Conservation (phyloP, 2,329 filamentous ascomycete species). For the Fusarium solani-melongenae region DNA sequence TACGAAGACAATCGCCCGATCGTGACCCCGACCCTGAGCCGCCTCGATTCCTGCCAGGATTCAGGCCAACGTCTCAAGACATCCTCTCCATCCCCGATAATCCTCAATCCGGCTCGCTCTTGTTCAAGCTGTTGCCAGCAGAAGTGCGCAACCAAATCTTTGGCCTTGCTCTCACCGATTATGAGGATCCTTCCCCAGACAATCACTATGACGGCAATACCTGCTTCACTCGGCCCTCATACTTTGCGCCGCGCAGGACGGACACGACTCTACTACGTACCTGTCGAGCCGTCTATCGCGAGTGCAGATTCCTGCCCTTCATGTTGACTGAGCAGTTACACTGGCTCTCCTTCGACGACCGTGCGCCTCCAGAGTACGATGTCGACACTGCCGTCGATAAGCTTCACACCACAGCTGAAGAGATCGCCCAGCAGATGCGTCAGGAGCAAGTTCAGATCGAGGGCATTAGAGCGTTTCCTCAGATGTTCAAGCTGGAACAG, state of each 20-base stretch:
- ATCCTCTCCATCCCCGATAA: background rate
- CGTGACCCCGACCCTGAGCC: background rate
- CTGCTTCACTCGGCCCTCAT: constrained; percentile 55
- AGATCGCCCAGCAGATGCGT: constrained; percentile 36
- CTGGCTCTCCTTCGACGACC: constrained; percentile 48
- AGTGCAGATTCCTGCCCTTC: constrained; percentile 57
- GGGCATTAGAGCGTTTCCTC: constrained; percentile 54
- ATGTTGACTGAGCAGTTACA: constrained; percentile 52
- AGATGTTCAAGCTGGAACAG: constrained; percentile 53
- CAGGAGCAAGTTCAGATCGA: constrained; percentile 42
- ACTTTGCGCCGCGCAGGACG: constrained; percentile 50
- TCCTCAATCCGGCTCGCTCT: constrained; percentile 33
- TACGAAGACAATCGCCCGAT: background rate
- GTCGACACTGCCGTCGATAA: background rate
- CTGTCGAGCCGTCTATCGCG: constrained; percentile 55
- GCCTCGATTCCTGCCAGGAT: background rate
- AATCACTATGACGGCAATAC: constrained; percentile 44
- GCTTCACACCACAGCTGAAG: constrained; percentile 17
- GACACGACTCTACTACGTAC: constrained; percentile 54
- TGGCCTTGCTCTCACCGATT: constrained; percentile 51
- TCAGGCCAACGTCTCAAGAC: background rate
- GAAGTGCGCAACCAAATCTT: constrained; percentile 64
- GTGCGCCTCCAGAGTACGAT: constrained; percentile 45
- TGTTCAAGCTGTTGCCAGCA: constrained; percentile 55
- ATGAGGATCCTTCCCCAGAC: constrained; percentile 45